Percentiles rank a stretch among this genome's conserved stretches.
phyloP scores from a whole-genome alignment of 1,284 basidiomycete species.

The Fomes fomentarius region DNA sequence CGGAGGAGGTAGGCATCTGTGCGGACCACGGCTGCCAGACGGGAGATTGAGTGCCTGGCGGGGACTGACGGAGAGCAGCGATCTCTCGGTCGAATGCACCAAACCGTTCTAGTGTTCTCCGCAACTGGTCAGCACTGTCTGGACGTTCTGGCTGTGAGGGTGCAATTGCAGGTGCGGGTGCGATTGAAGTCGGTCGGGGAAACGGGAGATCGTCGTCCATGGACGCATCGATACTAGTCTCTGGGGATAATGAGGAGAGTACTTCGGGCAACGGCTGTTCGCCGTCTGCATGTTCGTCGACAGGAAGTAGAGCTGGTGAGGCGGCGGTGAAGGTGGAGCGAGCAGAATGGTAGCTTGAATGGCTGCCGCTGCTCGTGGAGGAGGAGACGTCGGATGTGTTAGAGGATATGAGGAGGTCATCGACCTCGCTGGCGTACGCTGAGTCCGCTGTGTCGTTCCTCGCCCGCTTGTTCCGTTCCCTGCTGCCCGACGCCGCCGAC shows the following conservation, averaged over 20 bases:
- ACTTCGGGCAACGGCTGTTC: not conserved
- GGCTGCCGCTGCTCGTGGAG: slow-evolving; percentile 17
- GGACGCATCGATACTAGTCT: not conserved
- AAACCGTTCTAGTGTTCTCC: slow-evolving; percentile 14
- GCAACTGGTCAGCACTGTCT: slow-evolving; percentile 3
- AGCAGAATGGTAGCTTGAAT: slow-evolving; percentile 21
- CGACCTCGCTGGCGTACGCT: slow-evolving; percentile 17
- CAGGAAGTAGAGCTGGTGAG: not conserved
- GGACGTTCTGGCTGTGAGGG: not conserved
- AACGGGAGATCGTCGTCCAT: slow-evolving; percentile 4
- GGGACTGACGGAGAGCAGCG: slow-evolving; percentile 14
- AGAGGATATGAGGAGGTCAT: slow-evolving; percentile 14
- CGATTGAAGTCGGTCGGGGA: not conserved
- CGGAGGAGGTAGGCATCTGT: not conserved
- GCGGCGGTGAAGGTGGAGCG: slow-evolving; percentile 13
- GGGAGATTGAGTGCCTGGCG: not conserved
- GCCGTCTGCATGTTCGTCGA: not conserved
- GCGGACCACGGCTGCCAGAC: slow-evolving; percentile 1
- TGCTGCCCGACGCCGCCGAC: slow-evolving; percentile 1
- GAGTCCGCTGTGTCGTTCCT: slow-evolving; percentile 21
- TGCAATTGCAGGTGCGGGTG: not conserved
- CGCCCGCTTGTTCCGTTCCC: slow-evolving; percentile 23
- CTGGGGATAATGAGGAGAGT: not conserved
- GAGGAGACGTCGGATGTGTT: slow-evolving; percentile 13
- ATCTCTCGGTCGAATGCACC: slow-evolving; percentile 22